A percentile compares a stretch with the other conserved stretches of the same genome.
These are phyloP conservation scores for Peronospora belbahrii DNA, from an alignment of 352 stramenopile species.

Conservation along the genomic window DNA sequence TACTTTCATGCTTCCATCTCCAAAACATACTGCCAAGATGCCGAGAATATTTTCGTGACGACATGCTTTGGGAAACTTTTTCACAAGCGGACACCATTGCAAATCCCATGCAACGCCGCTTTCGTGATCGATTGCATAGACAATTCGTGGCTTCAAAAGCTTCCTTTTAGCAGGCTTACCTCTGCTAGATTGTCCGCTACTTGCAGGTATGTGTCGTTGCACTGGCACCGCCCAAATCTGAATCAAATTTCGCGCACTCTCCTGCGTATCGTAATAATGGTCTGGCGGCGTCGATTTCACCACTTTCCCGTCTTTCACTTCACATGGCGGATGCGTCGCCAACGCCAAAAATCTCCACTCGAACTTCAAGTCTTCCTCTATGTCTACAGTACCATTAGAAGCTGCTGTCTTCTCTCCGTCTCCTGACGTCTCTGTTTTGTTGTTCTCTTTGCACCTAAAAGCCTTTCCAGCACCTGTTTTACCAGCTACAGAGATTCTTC, in stretches of 20 bases:
- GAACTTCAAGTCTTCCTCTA: not conserved
- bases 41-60: conserved; percentile 32
- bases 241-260: conserved; percentile 45
- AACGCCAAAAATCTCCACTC: conserved; percentile 59
- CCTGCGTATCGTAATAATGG: conserved; percentile 63
- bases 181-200: not conserved
- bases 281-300: conserved; percentile 61
- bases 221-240: conserved; percentile 76
- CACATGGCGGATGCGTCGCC: conserved; percentile 60
- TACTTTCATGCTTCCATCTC: conserved; percentile 61
- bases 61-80: conserved; percentile 28
- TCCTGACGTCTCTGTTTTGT: conserved; percentile 3
- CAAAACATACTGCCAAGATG: conserved; percentile 64
- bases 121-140: conserved; percentile 71
- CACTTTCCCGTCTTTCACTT: conserved; percentile 45
- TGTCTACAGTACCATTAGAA: conserved; percentile 5
- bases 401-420: conserved; percentile 6
- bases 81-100: conserved; percentile 57
- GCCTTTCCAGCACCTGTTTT: conserved; percentile 3
- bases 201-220: conserved; percentile 3
- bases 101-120: conserved; percentile 75
- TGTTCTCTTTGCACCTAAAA: conserved; percentile 36
- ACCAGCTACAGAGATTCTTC: not conserved
- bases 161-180: not conserved
- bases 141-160: conserved; percentile 35